Conservation (phyloP, 2,329 filamentous ascomycete species). For the Aspergillus sp. region DNA sequence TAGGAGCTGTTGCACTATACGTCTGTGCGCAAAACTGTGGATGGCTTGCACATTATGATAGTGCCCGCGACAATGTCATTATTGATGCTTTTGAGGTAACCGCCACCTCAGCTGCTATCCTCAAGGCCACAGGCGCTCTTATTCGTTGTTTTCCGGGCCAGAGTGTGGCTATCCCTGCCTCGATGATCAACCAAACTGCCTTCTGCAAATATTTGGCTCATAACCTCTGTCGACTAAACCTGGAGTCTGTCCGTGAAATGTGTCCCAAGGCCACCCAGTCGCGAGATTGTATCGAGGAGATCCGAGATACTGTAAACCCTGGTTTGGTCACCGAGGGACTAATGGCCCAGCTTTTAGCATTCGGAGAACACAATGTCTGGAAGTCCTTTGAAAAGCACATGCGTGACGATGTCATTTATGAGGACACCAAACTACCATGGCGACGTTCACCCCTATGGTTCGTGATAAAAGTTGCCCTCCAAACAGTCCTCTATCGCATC, state of each 20-base stretch:
- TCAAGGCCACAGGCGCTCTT: slow-evolving; percentile 39
- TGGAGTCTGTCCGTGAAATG: slow-evolving; percentile 3
- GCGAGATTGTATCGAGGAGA: neutral
- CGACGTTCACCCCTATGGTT: slow-evolving; percentile 55
- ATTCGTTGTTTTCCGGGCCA: slow-evolving; percentile 46
- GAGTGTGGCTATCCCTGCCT: slow-evolving; percentile 32
- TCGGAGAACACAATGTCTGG: slow-evolving; percentile 32
- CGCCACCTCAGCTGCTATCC: slow-evolving; percentile 35
- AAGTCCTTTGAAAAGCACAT: slow-evolving; percentile 49
- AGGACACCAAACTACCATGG: slow-evolving; percentile 43
- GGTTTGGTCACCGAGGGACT: slow-evolving; percentile 53
- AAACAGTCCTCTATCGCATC: slow-evolving; percentile 33
- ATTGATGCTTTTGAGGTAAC: slow-evolving; percentile 50
- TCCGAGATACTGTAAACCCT: slow-evolving; percentile 35
- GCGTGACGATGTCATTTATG: slow-evolving; percentile 54
- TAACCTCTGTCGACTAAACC: slow-evolving; percentile 33
- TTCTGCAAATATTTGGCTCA: slow-evolving; percentile 30
- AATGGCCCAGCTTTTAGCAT: slow-evolving; percentile 42
- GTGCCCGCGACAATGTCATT: slow-evolving; percentile 18
- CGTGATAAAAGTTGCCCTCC: slow-evolving; percentile 52
- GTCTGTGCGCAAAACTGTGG: slow-evolving; percentile 48
- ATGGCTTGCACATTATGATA: slow-evolving; percentile 35
- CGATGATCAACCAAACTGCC: slow-evolving; percentile 18
- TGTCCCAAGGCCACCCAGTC: neutral
- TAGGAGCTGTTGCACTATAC: slow-evolving; percentile 37